Conservation (phyloP, 495 filamentous ascomycete species). For the Aspergillus leporis region DNA sequence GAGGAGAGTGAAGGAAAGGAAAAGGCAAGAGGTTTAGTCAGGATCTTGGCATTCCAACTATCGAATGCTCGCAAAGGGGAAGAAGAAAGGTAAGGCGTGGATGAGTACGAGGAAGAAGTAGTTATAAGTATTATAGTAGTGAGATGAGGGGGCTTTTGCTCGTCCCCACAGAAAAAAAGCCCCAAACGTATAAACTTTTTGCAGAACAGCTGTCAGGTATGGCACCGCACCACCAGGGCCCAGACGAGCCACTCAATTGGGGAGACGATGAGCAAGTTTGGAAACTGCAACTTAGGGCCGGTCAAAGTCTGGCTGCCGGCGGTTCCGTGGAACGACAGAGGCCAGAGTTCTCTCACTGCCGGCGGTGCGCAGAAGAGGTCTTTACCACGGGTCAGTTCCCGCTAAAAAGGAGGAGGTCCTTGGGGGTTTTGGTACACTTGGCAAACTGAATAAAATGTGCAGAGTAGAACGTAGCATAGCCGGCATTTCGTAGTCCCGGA, state of each 20-base stretch:
- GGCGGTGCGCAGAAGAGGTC: background rate
- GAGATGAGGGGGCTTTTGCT: background rate
- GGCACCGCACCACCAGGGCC: background rate
- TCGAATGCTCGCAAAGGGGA: background rate
- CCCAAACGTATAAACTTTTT: background rate
- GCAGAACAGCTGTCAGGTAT: slow-evolving; percentile 1
- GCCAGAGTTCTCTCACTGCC: slow-evolving; percentile 3
- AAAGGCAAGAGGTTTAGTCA: background rate
- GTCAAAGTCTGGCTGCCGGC: slow-evolving; percentile 15
- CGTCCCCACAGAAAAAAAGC: background rate
- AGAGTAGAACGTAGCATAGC: background rate
- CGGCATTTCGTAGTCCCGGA: background rate
- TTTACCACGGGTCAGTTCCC: background rate
- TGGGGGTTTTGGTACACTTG: background rate
- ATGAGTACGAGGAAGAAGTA: background rate
- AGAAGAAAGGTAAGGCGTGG: background rate
- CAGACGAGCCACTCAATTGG: slow-evolving; percentile 6
- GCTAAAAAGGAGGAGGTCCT: background rate
- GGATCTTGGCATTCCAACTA: background rate
- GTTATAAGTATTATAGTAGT: background rate
- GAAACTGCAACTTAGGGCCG: slow-evolving; percentile 9
- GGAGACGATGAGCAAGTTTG: slow-evolving; percentile 9
- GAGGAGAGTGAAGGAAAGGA: background rate
- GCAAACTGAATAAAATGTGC: slow-evolving; percentile 1
- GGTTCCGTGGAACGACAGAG: slow-evolving; percentile 7